Evolutionary conservation across 1,284 basidiomycete species (phyloP), one percentile per base, ranked within the genome.

Genomic region (Ceratobasidium sp.): DNA sequence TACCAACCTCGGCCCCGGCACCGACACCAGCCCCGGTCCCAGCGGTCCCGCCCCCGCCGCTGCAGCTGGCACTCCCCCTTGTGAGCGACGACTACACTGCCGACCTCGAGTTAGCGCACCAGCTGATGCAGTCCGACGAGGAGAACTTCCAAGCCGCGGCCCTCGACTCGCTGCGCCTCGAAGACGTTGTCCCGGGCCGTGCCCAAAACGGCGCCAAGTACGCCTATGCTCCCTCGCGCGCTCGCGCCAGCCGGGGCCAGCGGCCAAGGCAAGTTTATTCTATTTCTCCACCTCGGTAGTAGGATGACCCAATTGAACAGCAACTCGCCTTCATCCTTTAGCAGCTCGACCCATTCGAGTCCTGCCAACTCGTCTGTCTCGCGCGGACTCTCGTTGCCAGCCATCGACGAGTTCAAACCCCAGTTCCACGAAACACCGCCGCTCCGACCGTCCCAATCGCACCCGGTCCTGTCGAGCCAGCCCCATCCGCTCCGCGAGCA

Each of bases 51-150:
- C 44, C 48, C 2, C 28, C 13, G 15, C 33, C 59, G 4, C 33
- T 62, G 23, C n/a, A 6, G 17, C 38, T 62, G 38, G 10, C 20
- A 38, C 64, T n/a, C 54, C 46, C 40, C 44, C 15, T 68, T 13
- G 66, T 68, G 66, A 68, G 66, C 66, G 66, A 68, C 66, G 64
- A 26, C 26, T 62, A 38, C 33, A 28, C 23, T 48, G 48, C 48
- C 33, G 48, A 52, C 66, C 48, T 52, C 33, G 48, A 33, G 15
- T n/a, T 54, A 9, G 48, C 48, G 3, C 66, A 38, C 66, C 46
- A 38, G 66, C 66, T 68, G 66, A 68, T 54, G 66, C 66, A 68
- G 20, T n/a, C 20, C 48, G 62, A 65, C 33, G 46, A 38, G 33
- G 66, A 68, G 66, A 56, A 68, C 33, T 15, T 68, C 26, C 7